Conservation (phyloP, 106 monocot species). For the Acanthochlamys bracteata region DNA sequence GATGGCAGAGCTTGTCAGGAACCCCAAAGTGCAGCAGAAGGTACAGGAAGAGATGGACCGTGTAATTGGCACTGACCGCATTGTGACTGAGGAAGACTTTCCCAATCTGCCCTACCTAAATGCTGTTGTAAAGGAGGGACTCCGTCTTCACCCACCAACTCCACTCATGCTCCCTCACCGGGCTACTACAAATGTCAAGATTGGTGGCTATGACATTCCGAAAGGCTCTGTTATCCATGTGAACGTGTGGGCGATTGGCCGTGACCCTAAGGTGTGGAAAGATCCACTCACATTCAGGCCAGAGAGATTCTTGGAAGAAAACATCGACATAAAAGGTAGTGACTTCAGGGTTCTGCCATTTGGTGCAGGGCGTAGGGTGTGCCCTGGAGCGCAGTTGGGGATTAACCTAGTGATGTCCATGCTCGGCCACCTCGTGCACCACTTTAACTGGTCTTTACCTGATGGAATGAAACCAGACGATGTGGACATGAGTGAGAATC, state of each 20-base stretch:
- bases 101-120: slow-evolving; percentile 73
- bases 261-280: slow-evolving; percentile 69
- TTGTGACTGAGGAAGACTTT: slow-evolving; percentile 70
- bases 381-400: slow-evolving; percentile 86
- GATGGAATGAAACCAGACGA: slow-evolving; percentile 48
- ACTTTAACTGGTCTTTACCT: slow-evolving; percentile 65
- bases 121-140: slow-evolving; percentile 69
- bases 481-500: slow-evolving; percentile 70
- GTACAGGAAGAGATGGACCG: slow-evolving; percentile 77
- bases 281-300: slow-evolving; percentile 61
- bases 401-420: slow-evolving; percentile 79
- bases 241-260: slow-evolving; percentile 87
- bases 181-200: slow-evolving; percentile 43
- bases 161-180: slow-evolving; percentile 96
- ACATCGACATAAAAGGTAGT: slow-evolving; percentile 76
- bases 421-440: slow-evolving; percentile 87
- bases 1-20: slow-evolving; percentile 74
- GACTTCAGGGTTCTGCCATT: slow-evolving; percentile 87
- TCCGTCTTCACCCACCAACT: slow-evolving; percentile 90
- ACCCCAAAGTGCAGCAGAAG: slow-evolving; percentile 67
- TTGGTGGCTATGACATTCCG: slow-evolving; percentile 80
- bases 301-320: slow-evolving; percentile 76
- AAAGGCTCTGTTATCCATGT: slow-evolving; percentile 70
- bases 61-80: slow-evolving; percentile 46
- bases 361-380: slow-evolving; percentile 79